These are phyloP conservation scores for Panicum miliaceum DNA, from an alignment of 176 grass and related monocot genomes.

Conservation along the genomic window DNA sequence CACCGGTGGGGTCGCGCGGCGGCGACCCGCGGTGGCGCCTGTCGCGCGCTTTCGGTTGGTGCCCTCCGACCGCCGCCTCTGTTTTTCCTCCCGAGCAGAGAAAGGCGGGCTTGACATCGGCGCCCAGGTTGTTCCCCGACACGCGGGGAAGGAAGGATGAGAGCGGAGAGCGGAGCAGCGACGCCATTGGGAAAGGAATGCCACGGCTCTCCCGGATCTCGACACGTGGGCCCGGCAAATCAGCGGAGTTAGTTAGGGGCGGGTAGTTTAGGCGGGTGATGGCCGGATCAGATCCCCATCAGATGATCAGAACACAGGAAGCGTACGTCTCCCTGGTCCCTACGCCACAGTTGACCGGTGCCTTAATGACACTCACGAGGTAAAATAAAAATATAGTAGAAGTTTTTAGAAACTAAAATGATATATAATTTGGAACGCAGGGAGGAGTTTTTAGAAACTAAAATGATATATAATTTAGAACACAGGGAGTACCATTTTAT, in stretches of 20 bases:
- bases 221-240: conserved; percentile 17
- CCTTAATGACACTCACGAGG: too few relatives aligned
- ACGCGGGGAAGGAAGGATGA: neutral
- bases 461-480: too few relatives aligned
- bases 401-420: too few relatives aligned
- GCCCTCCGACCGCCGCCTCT: neutral
- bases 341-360: neutral
- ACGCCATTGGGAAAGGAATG: neutral
- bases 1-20: conserved; percentile 50
- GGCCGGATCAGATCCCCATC: conserved; percentile 9
- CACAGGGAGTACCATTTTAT: too few relatives aligned
- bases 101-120: conserved; percentile 29
- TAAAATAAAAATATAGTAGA: too few relatives aligned
- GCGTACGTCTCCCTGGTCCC: neutral
- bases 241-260: conserved; percentile 26
- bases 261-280: conserved; percentile 9
- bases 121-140: conserved; percentile 39
- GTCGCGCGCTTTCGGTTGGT: conserved; percentile 49
- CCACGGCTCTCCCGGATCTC: neutral
- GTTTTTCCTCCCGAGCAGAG: neutral
- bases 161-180: neutral
- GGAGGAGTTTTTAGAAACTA: too few relatives aligned
- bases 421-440: too few relatives aligned
- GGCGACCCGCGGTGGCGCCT: conserved; percentile 24
- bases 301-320: neutral